A percentile compares a stretch with the other conserved stretches of the same genome.
phyloP scores from a whole-genome alignment of 441 rosid genomes.

The Rhodomyrtus psidioides region DNA sequence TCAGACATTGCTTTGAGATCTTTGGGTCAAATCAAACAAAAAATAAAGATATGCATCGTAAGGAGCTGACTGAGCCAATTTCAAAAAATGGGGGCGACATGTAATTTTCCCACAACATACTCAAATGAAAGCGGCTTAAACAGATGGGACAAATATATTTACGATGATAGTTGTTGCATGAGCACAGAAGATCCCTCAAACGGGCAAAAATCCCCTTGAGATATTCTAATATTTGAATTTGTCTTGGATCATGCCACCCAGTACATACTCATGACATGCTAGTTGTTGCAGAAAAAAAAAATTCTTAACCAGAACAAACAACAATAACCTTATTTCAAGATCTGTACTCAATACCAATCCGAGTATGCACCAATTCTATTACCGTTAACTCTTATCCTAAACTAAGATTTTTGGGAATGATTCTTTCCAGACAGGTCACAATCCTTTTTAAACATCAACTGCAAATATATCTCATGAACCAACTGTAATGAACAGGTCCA shows the following conservation, averaged over 20 bases:
- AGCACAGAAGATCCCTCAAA: neutral
- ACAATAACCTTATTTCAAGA: neutral
- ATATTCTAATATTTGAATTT: neutral
- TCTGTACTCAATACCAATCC: neutral
- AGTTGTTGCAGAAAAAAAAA: neutral
- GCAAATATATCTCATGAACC: neutral
- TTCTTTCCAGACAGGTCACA: neutral
- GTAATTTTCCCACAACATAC: neutral
- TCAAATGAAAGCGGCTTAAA: too few species aligned
- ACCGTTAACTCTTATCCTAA: neutral
- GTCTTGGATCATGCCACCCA: neutral
- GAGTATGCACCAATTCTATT: neutral
- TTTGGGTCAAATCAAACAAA: neutral
- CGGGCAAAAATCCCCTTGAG: neutral
- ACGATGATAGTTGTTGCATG: neutral
- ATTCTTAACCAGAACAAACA: neutral
- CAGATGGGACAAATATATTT: too few species aligned
- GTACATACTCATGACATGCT: neutral
- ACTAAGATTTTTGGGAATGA: neutral
- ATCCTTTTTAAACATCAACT: neutral
- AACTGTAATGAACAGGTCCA: neutral
- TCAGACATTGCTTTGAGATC: neutral
- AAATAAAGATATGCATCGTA: neutral
- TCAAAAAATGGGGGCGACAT: neutral
- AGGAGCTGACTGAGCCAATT: neutral